phyloP scores from a whole-genome alignment of 495 filamentous ascomycete species.

The Aspergillus saccharolyticus region DNA sequence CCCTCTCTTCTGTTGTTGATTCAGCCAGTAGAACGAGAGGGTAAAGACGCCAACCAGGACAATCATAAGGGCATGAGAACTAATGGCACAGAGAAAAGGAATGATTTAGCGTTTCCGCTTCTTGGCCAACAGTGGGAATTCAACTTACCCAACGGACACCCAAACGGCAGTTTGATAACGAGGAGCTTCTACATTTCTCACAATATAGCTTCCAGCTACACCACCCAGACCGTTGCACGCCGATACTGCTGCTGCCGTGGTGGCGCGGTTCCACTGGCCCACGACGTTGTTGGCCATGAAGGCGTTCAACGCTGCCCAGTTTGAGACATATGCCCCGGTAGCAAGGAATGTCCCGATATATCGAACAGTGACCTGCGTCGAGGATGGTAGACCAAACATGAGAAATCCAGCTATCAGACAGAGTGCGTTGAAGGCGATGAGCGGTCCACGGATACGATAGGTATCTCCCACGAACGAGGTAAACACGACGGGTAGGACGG shows the following conservation, averaged over 20 bases:
- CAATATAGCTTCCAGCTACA: constrained; percentile 72
- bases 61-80: constrained; percentile 64
- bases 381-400: constrained; percentile 60
- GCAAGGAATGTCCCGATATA: constrained; percentile 72
- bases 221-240: constrained; percentile 71
- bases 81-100: constrained; percentile 9
- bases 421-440: constrained; percentile 70
- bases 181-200: constrained; percentile 62
- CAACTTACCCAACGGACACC: constrained; percentile 59
- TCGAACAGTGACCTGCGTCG: constrained; percentile 59
- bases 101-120: not conserved
- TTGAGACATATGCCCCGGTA: constrained; percentile 72
- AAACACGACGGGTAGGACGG: constrained; percentile 63
- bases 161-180: constrained; percentile 65
- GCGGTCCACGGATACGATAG: constrained; percentile 58
- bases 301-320: constrained; percentile 73
- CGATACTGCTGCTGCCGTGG: constrained; percentile 62
- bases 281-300: constrained; percentile 70
- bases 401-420: constrained; percentile 68
- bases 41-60: constrained; percentile 55
- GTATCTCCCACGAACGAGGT: constrained; percentile 65
- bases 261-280: constrained; percentile 72
- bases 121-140: not conserved
- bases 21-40: constrained; percentile 56
- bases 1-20: constrained; percentile 45